phyloP scores from a whole-genome alignment of 176 grass and related monocot species.

The Dendrocalamus sinicus region DNA sequence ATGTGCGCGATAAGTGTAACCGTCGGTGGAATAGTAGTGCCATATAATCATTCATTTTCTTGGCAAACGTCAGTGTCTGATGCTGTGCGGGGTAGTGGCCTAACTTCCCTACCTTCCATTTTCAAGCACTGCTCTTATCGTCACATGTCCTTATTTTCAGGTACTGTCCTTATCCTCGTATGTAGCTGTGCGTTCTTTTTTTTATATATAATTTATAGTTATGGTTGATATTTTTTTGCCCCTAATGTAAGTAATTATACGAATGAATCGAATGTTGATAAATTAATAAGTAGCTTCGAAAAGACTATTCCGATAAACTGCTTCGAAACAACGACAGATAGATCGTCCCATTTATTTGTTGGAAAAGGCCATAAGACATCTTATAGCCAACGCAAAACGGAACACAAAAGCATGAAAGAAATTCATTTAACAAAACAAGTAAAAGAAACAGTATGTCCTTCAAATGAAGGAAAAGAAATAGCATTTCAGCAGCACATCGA shows the following conservation, averaged over 20 bases:
- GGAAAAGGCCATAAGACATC: neutral
- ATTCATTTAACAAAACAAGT: neutral
- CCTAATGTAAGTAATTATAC: no score
- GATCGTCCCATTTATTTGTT: no score
- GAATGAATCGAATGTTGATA: no score
- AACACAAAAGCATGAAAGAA: neutral
- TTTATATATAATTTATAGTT: no score
- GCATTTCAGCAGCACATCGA: neutral
- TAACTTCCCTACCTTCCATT: neutral
- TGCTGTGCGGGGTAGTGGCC: neutral
- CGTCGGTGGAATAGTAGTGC: neutral
- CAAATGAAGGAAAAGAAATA: neutral
- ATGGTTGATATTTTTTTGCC: no score
- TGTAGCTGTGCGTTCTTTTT: no score
- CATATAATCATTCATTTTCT: neutral
- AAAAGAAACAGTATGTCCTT: neutral
- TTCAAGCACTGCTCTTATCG: neutral
- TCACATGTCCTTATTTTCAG: neutral
- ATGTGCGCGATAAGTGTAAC: neutral
- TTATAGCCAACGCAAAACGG: neutral
- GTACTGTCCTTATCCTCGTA: no score
- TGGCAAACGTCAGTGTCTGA: neutral
- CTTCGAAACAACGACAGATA: rapidly evolving
- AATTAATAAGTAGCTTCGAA: no score
- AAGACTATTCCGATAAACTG: no score